Evolutionary conservation across 2,329 filamentous ascomycete genomes (phyloP).

Genomic region (Hypoxylon sp.): DNA sequence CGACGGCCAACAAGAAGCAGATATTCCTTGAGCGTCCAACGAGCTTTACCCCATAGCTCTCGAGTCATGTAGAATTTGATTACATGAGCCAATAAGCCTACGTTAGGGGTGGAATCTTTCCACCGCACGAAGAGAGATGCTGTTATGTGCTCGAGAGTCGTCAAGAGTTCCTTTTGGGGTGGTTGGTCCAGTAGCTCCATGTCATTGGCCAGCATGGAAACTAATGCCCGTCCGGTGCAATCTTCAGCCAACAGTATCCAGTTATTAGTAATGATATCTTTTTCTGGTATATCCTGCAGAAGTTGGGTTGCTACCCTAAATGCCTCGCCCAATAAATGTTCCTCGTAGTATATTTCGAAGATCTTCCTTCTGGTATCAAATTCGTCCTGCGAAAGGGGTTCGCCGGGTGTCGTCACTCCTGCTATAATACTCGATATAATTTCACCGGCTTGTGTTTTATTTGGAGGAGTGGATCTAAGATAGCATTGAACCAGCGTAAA

Average conservation of each 20-base stretch:
- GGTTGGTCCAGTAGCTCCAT: background rate
- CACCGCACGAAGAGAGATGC: background rate
- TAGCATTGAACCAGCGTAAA: background rate
- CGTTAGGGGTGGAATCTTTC: background rate
- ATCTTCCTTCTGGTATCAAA: background rate
- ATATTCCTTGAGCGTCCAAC: background rate
- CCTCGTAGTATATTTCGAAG: background rate
- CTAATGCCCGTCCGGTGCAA: background rate
- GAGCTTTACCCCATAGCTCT: background rate
- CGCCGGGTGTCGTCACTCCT: background rate
- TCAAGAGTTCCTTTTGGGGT: background rate
- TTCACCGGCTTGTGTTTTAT: background rate
- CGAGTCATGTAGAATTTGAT: background rate
- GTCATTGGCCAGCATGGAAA: background rate
- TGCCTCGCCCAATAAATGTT: background rate
- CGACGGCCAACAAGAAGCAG: background rate
- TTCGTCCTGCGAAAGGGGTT: background rate
- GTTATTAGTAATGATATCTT: background rate
- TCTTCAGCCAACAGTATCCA: background rate
- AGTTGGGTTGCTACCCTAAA: background rate
- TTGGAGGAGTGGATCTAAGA: background rate
- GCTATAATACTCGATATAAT: background rate
- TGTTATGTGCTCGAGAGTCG: background rate
- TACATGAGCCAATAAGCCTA: background rate
- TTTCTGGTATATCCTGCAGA: background rate